Base-by-base conservation (phyloP, 164 flowering plant genomes). In the Saururus chinensis region DNA sequence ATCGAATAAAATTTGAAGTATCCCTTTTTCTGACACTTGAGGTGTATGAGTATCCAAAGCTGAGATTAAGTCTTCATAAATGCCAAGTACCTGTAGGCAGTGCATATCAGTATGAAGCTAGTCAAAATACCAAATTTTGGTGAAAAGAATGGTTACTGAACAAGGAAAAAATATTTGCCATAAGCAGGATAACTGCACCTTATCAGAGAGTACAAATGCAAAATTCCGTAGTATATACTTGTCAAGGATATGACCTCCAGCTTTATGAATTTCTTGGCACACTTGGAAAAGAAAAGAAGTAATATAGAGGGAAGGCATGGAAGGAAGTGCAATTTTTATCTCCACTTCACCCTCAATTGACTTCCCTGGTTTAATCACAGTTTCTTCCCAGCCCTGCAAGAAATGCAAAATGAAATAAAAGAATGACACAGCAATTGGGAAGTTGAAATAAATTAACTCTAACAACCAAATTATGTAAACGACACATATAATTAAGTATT, bases 221-320 rank as follows among this genome's bases (percentile, higher is more conserved):
- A 95, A 80, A 41, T 82, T 82, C 72, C 79, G 88, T 63, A 95
- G 72, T 70, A 88, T 87, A 26, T 73, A 62, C 70, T 81, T 91
- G 80, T 95, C 93, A 62, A 95, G 86, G 10, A 91, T 86, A 78
- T 95, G 99, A 51, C 99, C 99, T 40, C 99, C 99, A 69, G 87
- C 80, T 67, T 87, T 80, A 60, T 95, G 92, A 70, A 95, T 80
- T 81, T 93, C 97, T 81, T 86, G 85, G 71, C 91, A 91, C 60
- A 93, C 95, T 68, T 74, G 80, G 72, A 86, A 93, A 19, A 93
- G 71, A 70, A 87, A 85, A 37, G 95, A 82, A 22, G 77, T 72
- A 26, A 95, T 57, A 62, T 95, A 91, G 21, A 87, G 79, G 56
- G 99, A 95, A 65, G 99, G 99, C 82, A 89, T 74, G 54, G 85